Base-by-base conservation (phyloP, 225 moss, liverwort and hornwort genomes). In the Neckera pumila region DNA sequence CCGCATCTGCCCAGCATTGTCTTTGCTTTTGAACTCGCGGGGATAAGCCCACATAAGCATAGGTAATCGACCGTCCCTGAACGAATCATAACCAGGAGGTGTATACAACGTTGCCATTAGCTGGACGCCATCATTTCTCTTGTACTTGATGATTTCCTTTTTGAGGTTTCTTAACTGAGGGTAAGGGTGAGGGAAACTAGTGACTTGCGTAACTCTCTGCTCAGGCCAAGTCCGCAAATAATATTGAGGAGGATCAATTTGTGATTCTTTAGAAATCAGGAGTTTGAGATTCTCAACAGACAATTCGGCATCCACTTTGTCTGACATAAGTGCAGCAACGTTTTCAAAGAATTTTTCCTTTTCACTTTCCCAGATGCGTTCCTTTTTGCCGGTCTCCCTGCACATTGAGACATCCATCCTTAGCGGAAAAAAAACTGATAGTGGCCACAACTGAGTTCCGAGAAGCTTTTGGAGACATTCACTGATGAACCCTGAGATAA, bases 41-140 rank as follows among this genome's bases (percentile, higher is more conserved):
- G 97, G 99, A 91, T 99, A 99, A 56, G 99, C 99, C 99, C 99
- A 99, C 89, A 99, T 89, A 30, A 99, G 94, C 86, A 94, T 95
- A 67, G 97, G 96, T 74, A 96, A 89, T 77, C 95, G 95, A 25
- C 97, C 99, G 53, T 99, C 95, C 63, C 90, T 95, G 9, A 62
- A 90, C 87, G 96, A 92, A 62, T 97, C 94, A 90, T 96, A 99
- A 64, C 85, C 92, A 89, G 97, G 97, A 78, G 99, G 99, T 80
- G 95, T 84, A 84, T 96, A 99, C 30, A 99, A 89, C 84, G 97
- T 99, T 75, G 99, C 99, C 88, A 96, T 97, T 51, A 99, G 95
- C 87, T 99, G 97, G 53, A 99, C 99, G 81, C 96, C 97, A 81
- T 99, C 99, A 86, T 87, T 96, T 79, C 99, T 93, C 83, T 91